Base-by-base conservation (phyloP, 2,329 filamentous ascomycete species). In the Orbilia brochopaga region DNA sequence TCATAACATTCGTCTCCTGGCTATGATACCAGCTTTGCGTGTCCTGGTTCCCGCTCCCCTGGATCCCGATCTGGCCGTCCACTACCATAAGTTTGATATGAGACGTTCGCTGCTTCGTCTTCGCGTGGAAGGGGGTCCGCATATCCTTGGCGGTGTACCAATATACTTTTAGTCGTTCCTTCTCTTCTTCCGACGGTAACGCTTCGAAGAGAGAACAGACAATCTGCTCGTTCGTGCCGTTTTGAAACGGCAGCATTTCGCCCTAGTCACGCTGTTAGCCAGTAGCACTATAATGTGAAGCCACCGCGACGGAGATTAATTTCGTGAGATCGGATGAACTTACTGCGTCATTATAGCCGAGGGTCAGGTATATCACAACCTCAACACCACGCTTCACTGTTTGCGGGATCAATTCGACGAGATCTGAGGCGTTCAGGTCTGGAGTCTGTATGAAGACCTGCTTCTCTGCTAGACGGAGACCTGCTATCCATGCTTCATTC, bases 1-100 rank as follows among this genome's bases (percentile, higher is more conserved):
- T 79, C 84, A 93, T 86, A 23, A 92, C 79, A 74, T 93, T 92
- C 61, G 90, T 84, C 78, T 93, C 90, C 78, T 92, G 89, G 61
- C 84, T 87, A 77, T 93, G 90, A 74, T 84, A 92, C 87, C 89
- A 92, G 19, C 84, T 87, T 79, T 93, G 90, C 1, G 90, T 92
- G 75, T 93, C 90, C 78, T 92, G 88, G 76, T 92, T 93, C 0
- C 89, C 90, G 74, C 86, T 90, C 2, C 90, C 90, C 78, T 89
- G 85, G 37, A 92, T 87, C 1, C 85, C 89, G 37, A 93, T 83
- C 21, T 80, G 80, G 48, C 84, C 85, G 77, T 93, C 90, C 0
- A 86, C 86, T 46, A 92, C 88, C 81, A 92, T 84, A 1, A 93
- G 81, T 78, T 93, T 93, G 73, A 76, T 84, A 78, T 92, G 90